phyloP scores from a whole-genome alignment of 129 eudicot species.

The Dittrichia graveolens region DNA sequence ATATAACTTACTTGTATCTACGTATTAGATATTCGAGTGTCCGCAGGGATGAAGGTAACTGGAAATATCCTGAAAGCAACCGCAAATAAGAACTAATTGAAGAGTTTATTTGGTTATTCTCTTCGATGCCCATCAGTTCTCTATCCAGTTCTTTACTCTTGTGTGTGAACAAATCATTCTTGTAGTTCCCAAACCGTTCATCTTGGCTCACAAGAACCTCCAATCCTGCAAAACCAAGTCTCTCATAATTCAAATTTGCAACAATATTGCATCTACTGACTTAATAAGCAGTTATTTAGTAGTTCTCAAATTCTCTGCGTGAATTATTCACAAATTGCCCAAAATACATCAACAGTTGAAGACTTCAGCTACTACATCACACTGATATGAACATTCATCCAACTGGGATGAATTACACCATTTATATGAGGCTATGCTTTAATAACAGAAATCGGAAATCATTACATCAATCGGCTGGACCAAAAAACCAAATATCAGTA shows the following conservation, averaged over 20 bases:
- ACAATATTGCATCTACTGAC: not conserved
- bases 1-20: constrained; percentile 70
- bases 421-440: not conserved
- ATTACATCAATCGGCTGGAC: constrained; percentile 11
- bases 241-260: constrained; percentile 9
- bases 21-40: constrained; percentile 90
- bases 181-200: constrained; percentile 61
- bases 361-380: constrained; percentile 9
- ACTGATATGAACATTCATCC: not conserved
- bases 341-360: constrained; percentile 20
- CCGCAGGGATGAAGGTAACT: constrained; percentile 55
- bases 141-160: constrained; percentile 82
- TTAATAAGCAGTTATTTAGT: not conserved
- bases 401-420: not conserved
- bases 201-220: constrained; percentile 61
- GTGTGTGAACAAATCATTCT: constrained; percentile 73
- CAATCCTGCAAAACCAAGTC: constrained; percentile 57
- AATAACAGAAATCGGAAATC: not conserved
- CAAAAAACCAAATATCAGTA: not conserved
- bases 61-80: constrained; percentile 72
- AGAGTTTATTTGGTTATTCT: constrained; percentile 61
- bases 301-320: not conserved
- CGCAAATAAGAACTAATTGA: constrained; percentile 66
- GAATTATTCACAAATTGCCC: constrained; percentile 1
- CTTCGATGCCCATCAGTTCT: constrained; percentile 64